Base-by-base conservation (phyloP, 345 rosid species). In the Mercurialis annua region DNA sequence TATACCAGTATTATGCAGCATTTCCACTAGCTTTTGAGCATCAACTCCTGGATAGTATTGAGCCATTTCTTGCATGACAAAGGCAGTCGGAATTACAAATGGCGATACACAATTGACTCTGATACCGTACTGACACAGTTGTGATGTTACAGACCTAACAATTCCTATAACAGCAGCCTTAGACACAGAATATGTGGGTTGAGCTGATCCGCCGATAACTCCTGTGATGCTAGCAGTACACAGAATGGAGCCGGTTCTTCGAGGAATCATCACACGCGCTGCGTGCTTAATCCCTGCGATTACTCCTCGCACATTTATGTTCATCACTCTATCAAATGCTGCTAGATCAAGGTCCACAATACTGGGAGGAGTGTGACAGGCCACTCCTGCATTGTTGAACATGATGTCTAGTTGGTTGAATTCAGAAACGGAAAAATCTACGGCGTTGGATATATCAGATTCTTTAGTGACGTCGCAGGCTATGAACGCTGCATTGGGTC, bases 91-190 rank as follows among this genome's bases (percentile, higher is more conserved):
- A 62, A 88, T 79, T 4, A 83, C 97, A 14, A 81, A 88, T 1
- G 97, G 97, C 0, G 98, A 90, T 48, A 93, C 80, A 87, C 89
- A 80, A 64, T 93, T 93, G 61, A 93, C 76, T 10, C 98, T 65
- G 49, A 93, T 77, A 34, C 88, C 90, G 17, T 87, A 58, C 64
- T 76, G 73, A 76, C 88, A 79, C 34, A 93, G 80, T 68, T 90
- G 96, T 12, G 96, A 80, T n/a, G 90, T 88, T 42, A 68, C 71
- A 54, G 92, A 82, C 73, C 83, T 84, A 15, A 90, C 86, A 1
- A 83, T 67, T 34, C 88, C 92, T 0, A 88, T 74, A 3, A 90
- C 85, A 0, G 88, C 71, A 4, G 81, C 73, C 77, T 90, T 92
- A 0, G 96, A 86, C 23, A 81, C 54, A 3, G 84, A 71, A 63